These are phyloP conservation scores for Auricularia sp. DNA, from an alignment of 768 basidiomycete genomes.

Conservation along the genomic window DNA sequence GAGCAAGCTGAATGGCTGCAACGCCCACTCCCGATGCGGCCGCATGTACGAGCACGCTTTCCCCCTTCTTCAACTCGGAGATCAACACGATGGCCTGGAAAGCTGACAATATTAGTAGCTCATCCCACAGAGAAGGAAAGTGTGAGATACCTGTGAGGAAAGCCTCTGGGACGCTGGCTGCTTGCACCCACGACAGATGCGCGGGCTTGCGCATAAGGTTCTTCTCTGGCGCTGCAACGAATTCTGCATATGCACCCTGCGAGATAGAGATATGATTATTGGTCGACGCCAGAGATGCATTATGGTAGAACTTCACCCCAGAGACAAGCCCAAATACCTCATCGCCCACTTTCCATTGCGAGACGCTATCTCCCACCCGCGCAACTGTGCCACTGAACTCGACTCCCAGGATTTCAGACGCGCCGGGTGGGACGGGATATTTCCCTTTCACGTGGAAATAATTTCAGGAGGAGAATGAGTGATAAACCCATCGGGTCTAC, in stretches of 20 bases:
- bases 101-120: slow-evolving; percentile 24
- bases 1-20: slow-evolving; percentile 80
- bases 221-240: slow-evolving; percentile 53
- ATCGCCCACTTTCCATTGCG: slow-evolving; percentile 50
- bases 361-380: slow-evolving; percentile 40
- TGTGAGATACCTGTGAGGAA: slow-evolving; percentile 64
- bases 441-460: slow-evolving; percentile 10
- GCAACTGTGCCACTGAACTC: slow-evolving; percentile 71
- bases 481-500: slow-evolving; percentile 15
- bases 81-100: slow-evolving; percentile 57
- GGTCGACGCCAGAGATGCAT: not conserved
- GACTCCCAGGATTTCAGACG: slow-evolving; percentile 68
- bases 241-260: slow-evolving; percentile 89
- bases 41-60: slow-evolving; percentile 80
- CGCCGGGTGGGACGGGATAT: slow-evolving; percentile 71
- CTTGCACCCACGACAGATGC: slow-evolving; percentile 70
- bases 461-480: not conserved
- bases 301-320: slow-evolving; percentile 46
- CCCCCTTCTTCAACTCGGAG: slow-evolving; percentile 56
- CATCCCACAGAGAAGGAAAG: slow-evolving; percentile 2
- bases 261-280: not conserved
- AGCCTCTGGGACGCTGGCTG: slow-evolving; percentile 80
- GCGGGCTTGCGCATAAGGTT: slow-evolving; percentile 67
- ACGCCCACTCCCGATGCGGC: slow-evolving; percentile 87
- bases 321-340: slow-evolving; percentile 71